Evolutionary conservation across 345 rosid species (phyloP).

Genomic region (Atalantia buxifolia): DNA sequence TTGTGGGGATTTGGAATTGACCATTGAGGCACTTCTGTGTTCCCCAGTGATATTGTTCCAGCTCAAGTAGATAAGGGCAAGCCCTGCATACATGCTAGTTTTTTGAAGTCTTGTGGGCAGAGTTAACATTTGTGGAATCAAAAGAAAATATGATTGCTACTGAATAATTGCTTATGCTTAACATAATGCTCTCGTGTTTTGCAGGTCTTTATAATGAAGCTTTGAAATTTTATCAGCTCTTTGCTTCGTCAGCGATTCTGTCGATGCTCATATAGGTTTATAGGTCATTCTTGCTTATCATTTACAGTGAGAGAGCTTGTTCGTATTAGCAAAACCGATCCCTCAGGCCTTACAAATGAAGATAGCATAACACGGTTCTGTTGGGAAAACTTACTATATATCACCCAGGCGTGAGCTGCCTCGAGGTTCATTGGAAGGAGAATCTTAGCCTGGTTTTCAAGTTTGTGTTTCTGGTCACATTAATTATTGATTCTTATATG

Average conservation of each 20-base stretch:
- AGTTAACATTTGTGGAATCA: background rate
- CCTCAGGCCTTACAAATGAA: slow-evolving; percentile 7
- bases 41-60: background rate
- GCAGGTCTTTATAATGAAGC: slow-evolving; percentile 52
- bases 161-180: background rate
- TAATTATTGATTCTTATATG: slow-evolving; percentile 40
- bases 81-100: background rate
- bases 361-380: slow-evolving; percentile 9
- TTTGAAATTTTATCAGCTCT: slow-evolving; percentile 25
- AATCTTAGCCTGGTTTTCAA: slow-evolving; percentile 10
- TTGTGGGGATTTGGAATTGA: background rate
- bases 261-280: slow-evolving; percentile 29
- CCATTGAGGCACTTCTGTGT: background rate
- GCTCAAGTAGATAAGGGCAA: background rate
- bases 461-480: slow-evolving; percentile 23
- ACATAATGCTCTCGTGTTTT: slow-evolving; percentile 2
- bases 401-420: background rate
- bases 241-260: slow-evolving; percentile 29
- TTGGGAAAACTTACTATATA: background rate
- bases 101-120: too few species aligned
- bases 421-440: slow-evolving; percentile 9
- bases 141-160: background rate
- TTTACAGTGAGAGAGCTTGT: background rate
- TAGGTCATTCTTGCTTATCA: slow-evolving; percentile 7
- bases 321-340: background rate